phyloP scores from a whole-genome alignment of 208 protist species.

The Herpetomonas samuelpessoai region DNA sequence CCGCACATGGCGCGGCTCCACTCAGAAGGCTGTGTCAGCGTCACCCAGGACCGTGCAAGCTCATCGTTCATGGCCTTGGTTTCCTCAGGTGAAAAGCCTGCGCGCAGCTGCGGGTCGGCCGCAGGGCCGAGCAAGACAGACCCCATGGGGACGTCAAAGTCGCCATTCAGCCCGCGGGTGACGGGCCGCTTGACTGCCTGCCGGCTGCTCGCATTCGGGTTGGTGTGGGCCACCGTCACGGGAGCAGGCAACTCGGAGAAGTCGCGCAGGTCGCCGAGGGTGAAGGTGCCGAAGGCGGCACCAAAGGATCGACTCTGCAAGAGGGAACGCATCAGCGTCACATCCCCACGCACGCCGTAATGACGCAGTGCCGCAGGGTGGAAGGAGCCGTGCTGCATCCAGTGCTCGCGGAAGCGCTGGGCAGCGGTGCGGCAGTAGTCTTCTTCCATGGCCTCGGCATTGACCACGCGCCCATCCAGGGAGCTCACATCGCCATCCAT shows the following conservation, averaged over 20 bases:
- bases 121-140: slow-evolving; percentile 13
- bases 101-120: background rate
- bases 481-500: slow-evolving; percentile 13
- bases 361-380: slow-evolving; percentile 27
- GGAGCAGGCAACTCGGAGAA: slow-evolving; percentile 15
- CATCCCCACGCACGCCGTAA: slow-evolving; percentile 49
- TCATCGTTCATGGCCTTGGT: slow-evolving; percentile 4
- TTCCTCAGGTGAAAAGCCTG: background rate
- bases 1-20: slow-evolving; percentile 50
- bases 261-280: slow-evolving; percentile 10
- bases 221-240: background rate
- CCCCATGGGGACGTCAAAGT: slow-evolving; percentile 12
- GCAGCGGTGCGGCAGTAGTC: slow-evolving; percentile 42
- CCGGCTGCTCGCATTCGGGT: background rate
- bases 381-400: slow-evolving; percentile 29
- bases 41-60: slow-evolving; percentile 11
- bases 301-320: slow-evolving; percentile 25
- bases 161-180: background rate
- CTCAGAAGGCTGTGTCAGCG: slow-evolving; percentile 39
- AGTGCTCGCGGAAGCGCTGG: slow-evolving; percentile 35
- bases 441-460: slow-evolving; percentile 23
- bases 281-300: slow-evolving; percentile 40
- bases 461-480: slow-evolving; percentile 5
- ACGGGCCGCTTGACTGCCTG: background rate
- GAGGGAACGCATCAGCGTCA: slow-evolving; percentile 26